phyloP scores from a whole-genome alignment of 2,329 filamentous ascomycete genomes.

The Paecilomyces variotii region DNA sequence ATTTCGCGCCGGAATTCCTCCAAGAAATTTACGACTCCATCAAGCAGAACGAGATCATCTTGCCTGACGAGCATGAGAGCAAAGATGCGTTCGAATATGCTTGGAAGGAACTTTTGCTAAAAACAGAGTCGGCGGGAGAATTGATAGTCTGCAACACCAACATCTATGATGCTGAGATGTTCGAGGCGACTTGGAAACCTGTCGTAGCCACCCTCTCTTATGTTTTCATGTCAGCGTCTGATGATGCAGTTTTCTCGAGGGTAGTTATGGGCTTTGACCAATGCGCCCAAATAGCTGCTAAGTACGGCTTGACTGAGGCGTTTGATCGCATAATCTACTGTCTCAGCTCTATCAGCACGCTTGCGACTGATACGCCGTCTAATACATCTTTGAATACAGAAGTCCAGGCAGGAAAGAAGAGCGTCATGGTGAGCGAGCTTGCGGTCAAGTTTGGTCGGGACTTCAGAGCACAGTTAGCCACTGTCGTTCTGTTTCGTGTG shows the following conservation, averaged over 20 bases:
- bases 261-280: constrained; percentile 94
- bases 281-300: constrained; percentile 84
- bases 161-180: constrained; percentile 96
- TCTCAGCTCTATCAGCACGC: constrained; percentile 79
- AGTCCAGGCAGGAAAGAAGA: constrained; percentile 83
- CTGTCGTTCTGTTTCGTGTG: constrained; percentile 89
- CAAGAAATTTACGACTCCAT: constrained; percentile 86
- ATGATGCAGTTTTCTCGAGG: constrained; percentile 88
- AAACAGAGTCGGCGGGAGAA: constrained; percentile 67
- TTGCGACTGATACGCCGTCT: constrained; percentile 66
- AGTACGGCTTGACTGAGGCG: constrained; percentile 73
- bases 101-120: constrained; percentile 88
- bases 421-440: constrained; percentile 96
- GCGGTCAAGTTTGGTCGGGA: constrained; percentile 93
- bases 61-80: constrained; percentile 95
- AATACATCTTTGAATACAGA: constrained; percentile 91
- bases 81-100: constrained; percentile 94
- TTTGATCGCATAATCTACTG: constrained; percentile 90
- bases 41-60: constrained; percentile 85
- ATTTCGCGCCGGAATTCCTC: constrained; percentile 78
- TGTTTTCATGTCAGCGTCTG: constrained; percentile 97
- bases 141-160: constrained; percentile 81
- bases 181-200: constrained; percentile 88
- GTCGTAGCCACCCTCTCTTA: constrained; percentile 93
- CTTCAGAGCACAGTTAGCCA: constrained; percentile 87